Evolutionary conservation across 208 protist species (phyloP).

Genomic region (Strigomonas galati): DNA sequence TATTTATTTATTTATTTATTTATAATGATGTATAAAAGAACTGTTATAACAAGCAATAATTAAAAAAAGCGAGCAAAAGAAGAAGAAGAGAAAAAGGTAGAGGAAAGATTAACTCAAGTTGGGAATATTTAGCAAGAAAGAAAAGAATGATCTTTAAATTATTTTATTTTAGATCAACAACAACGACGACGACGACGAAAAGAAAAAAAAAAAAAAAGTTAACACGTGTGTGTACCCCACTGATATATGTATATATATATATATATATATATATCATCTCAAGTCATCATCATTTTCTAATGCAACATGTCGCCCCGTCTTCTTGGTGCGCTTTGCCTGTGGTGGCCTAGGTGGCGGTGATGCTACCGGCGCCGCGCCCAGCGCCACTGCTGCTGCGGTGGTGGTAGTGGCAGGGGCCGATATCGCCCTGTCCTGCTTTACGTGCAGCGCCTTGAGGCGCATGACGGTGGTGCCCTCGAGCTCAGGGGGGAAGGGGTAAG

Average conservation of each 20-base stretch:
- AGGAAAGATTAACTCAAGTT: neutral
- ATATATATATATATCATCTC: slow-evolving; percentile 1
- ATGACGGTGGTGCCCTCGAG: slow-evolving; percentile 60
- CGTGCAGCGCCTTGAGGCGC: slow-evolving; percentile 48
- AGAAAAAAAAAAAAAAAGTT: slow-evolving; percentile 7
- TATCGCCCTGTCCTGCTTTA: slow-evolving; percentile 7
- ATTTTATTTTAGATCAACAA: no score
- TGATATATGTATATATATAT: neutral
- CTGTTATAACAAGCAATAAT: neutral
- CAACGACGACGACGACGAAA: neutral
- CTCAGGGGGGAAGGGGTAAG: slow-evolving; percentile 75
- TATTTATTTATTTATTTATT: neutral
- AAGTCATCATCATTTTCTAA: no score
- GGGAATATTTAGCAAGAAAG: no score
- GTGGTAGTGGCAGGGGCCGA: no score
- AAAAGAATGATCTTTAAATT: no score
- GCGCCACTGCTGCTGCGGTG: no score
- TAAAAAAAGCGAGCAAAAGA: slow-evolving; percentile 5
- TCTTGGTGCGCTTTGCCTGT: neutral
- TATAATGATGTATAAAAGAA: no score
- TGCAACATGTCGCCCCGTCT: no score
- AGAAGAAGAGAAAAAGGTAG: slow-evolving; percentile 14
- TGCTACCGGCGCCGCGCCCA: no score
- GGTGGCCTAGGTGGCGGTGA: slow-evolving; percentile 18
- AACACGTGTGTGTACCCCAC: neutral